Evolutionary conservation across 129 eudicot species (phyloP).

Genomic region (carrot (Daucus carota)): DH1_v3.0 NC_030386.2:3293501-3294000

Average conservation of each 20-base stretch:
- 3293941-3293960: not conserved
- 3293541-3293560: no score
- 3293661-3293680: not conserved
- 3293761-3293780: slow-evolving; percentile 50
- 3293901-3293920: not conserved
- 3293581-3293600: no score
- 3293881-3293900: slow-evolving; percentile 28
- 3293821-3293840: slow-evolving; percentile 58
- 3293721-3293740: not conserved
- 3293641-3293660: not conserved
- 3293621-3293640: no score
- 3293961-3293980: no score
- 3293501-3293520: not conserved
- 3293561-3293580: no score
- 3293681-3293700: not conserved
- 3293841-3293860: slow-evolving; percentile 72
- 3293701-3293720: not conserved
- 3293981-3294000: not conserved
- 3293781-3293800: slow-evolving; percentile 75
- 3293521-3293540: no score
- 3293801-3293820: slow-evolving; percentile 33
- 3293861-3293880: slow-evolving; percentile 65
- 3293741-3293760: slow-evolving; percentile 5
- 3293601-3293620: no score
- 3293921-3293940: not conserved